Base-by-base conservation (phyloP, 345 rosid species). In the Populus tremula region DNA sequence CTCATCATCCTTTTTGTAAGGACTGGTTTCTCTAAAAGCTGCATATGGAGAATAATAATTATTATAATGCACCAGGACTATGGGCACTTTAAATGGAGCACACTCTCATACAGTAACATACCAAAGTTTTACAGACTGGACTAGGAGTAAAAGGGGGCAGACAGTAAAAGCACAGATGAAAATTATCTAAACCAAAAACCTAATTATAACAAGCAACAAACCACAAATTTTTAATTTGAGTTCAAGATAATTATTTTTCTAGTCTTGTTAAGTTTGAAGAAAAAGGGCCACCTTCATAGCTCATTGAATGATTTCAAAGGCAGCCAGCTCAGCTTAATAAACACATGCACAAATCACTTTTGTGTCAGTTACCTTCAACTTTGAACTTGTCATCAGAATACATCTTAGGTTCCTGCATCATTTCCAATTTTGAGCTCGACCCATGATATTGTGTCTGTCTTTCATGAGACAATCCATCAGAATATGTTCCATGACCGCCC, bases 361-460 rank as follows among this genome's bases (percentile, higher is more conserved):
- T 25, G 23, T 68, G 49, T 75, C 54, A 47, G 5, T 29, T 84
- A 88, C 97, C 98, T 86, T 90, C 97, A 72, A 84, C 74, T 85
- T 83, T 84, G 70, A 77, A 80, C 81, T 89, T 84, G 78, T 67
- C 78, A 76, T 88, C 94, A 62, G 82, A 67, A 73, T 85, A 59
- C 64, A 77, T 69, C 77, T 79, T 80, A 18, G 69, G 85, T 23
- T 83, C 86, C 75, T 67, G 83, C 59, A 77, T 13, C n/a, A 71
- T 43, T 73, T 85, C 89, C 71, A 68, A 56, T 63, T 75, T 84
- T 29, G 77, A 68, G 78, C 67, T 81, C 73, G 83, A 76, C 33
- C 82, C 83, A 33, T 73, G 67, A 61, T 74, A 75, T 17, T 59
- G 81, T 25, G 61, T 66, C 71, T 76, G 81, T 75, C 79, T 82